Conservation (phyloP, 495 filamentous ascomycete genomes). For the Talaromyces stipitatus region DNA sequence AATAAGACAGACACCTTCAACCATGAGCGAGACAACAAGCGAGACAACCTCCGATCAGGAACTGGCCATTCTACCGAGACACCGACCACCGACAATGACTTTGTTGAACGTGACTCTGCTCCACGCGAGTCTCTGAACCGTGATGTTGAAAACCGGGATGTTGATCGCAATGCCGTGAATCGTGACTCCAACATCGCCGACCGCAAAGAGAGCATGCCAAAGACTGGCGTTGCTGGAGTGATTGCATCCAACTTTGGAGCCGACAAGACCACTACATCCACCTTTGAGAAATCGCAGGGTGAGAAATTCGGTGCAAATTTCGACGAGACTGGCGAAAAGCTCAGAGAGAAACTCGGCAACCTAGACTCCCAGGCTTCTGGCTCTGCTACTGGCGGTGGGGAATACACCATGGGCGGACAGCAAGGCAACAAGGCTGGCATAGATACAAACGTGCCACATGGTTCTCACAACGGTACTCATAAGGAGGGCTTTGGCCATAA, state of each 20-base stretch:
- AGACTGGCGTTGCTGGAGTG: background rate
- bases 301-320: background rate
- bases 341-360: background rate
- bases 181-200: background rate
- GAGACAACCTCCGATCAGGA: background rate
- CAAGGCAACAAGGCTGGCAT: background rate
- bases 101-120: background rate
- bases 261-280: conserved; percentile 4
- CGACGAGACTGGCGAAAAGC: background rate
- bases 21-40: background rate
- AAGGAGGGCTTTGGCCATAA: conserved; percentile 1
- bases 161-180: background rate
- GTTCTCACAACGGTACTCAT: background rate
- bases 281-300: conserved; percentile 3
- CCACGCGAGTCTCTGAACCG: background rate
- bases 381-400: conserved; percentile 1
- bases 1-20: background rate
- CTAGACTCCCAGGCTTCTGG: background rate
- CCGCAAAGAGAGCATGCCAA: background rate
- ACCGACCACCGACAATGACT: background rate
- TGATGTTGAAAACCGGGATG: background rate
- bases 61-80: background rate
- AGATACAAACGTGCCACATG: background rate
- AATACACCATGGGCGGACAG: background rate
- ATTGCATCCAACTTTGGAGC: conserved; percentile 1